Evolutionary conservation across 2,329 filamentous ascomycete species (phyloP).

Genomic region (Paraphoma sp.): DNA sequence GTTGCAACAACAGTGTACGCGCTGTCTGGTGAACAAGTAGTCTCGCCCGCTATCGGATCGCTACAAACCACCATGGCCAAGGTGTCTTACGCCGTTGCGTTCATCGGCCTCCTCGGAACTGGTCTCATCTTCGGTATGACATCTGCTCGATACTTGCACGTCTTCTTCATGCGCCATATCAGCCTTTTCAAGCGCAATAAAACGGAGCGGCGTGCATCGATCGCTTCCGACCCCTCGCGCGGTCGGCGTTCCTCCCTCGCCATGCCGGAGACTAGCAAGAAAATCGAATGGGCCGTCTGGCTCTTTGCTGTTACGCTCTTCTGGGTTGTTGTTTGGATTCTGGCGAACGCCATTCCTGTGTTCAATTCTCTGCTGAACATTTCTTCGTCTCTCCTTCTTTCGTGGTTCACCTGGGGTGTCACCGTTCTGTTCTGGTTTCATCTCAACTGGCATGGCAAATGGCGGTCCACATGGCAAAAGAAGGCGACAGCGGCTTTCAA

Average conservation of each 20-base stretch:
- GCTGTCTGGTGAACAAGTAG: constrained; percentile 33
- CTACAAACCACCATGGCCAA: constrained; percentile 30
- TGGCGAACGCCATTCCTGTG: constrained; percentile 37
- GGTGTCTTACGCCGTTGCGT: constrained; percentile 27
- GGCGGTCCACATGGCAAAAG: constrained; percentile 27
- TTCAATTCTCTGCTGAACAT: constrained; percentile 37
- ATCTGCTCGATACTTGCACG: constrained; percentile 27
- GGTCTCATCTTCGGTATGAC: constrained; percentile 34
- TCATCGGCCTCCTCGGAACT: constrained; percentile 31
- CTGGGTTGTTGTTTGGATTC: constrained; percentile 35
- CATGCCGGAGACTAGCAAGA: constrained; percentile 20
- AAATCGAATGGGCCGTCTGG: constrained; percentile 28
- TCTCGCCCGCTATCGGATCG: constrained; percentile 30
- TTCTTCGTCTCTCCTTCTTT: constrained; percentile 29
- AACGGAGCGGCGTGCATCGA: constrained; percentile 5
- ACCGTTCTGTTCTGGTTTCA: constrained; percentile 40
- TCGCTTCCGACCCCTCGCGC: constrained; percentile 13
- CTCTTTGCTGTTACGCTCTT: constrained; percentile 30
- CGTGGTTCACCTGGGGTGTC: constrained; percentile 37
- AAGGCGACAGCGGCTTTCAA: constrained; percentile 27
- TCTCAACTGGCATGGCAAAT: constrained; percentile 35
- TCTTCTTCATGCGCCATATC: constrained; percentile 30
- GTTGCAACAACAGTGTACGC: constrained; percentile 32
- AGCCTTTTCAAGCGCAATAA: constrained; percentile 20
- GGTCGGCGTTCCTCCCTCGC: constrained; percentile 23